These are phyloP conservation scores for Colletotrichum incanum DNA, from an alignment of 2,329 filamentous ascomycete species.

Conservation along the genomic window DNA sequence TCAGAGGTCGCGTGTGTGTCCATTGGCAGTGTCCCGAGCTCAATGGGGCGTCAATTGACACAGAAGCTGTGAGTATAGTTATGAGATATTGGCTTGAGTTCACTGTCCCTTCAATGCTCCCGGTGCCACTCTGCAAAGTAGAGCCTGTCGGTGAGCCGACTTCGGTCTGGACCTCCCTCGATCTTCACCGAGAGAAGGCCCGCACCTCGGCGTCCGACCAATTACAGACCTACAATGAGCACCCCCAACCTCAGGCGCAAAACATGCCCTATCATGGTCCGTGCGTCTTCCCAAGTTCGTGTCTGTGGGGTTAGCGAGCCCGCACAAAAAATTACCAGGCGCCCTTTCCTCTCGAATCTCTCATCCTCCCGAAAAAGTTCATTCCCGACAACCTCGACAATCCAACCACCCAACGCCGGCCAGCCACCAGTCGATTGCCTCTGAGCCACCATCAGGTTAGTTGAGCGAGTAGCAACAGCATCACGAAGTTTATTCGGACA, in stretches of 20 bases:
- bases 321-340: constrained; percentile 39
- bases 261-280: constrained; percentile 39
- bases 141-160: neutral
- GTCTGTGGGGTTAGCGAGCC: constrained; percentile 41
- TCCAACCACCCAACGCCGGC: constrained; percentile 41
- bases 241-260: constrained; percentile 19
- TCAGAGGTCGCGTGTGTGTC: too few species aligned
- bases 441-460: constrained; percentile 43
- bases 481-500: neutral
- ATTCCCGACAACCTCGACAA: constrained; percentile 40
- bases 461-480: constrained; percentile 23
- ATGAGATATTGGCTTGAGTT: too few species aligned
- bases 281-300: constrained; percentile 15
- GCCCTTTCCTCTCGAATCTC: constrained; percentile 15
- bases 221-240: neutral
- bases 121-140: neutral
- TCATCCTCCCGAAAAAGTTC: constrained; percentile 33
- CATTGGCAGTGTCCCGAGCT: neutral
- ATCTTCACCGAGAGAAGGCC: constrained; percentile 3
- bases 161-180: neutral
- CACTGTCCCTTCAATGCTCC: neutral
- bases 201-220: neutral
- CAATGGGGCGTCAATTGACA: neutral
- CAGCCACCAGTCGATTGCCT: constrained; percentile 40
- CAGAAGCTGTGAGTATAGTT: neutral